Evolutionary conservation across 1,284 basidiomycete genomes (phyloP), one percentile per base, ranked within the genome.

Genomic region (Trichosporon sp.): DNA sequence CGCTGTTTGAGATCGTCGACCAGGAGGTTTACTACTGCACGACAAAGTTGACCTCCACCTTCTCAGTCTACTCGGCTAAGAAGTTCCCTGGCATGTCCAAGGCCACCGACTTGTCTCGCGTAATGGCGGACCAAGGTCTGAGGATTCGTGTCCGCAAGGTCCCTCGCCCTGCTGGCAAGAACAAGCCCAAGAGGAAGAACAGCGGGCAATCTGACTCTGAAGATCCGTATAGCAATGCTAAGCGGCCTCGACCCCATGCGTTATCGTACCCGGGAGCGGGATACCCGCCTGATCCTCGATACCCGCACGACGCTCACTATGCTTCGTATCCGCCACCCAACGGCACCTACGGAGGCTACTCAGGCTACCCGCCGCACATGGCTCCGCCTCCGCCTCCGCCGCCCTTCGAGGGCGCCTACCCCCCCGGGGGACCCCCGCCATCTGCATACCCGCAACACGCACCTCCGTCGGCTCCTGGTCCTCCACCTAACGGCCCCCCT

Each of bases 61-160:
- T 96, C 83, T 92, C 93, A 75, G 92, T 70, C 51, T 96, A 93
- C 81, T 94, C 94, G 0, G 92, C 93, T 3, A 96, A 96, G 86
- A 94, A 95, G 83, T 96, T 96, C 81, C 93, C 94, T 0, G 93
- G 93, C 26, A 94, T 95, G 67, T 71, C 80, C 92, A 93, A 94
- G 83, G 93, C 92, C 0, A 95, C 94, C 0, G 90, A 91, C 16
- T 86, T 96, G 0, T 96, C 94, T 1, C 92, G 91, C 76, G 91
- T 91, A 0, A 88, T 96, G 70, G 92, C 94, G 10, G 92, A 94
- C 78, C 94, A 96, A 83, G 94, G 94, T 3, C 92, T 96, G 81
- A 95, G 96, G 84, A 94, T 96, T 65, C 90, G 94, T 32, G 94
- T 96, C 51, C 89, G 93, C 59, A 94, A 94, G 81, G 92, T 94